Evolutionary conservation across 345 rosid species (phyloP).

Genomic region (Ricinus communis): DNA sequence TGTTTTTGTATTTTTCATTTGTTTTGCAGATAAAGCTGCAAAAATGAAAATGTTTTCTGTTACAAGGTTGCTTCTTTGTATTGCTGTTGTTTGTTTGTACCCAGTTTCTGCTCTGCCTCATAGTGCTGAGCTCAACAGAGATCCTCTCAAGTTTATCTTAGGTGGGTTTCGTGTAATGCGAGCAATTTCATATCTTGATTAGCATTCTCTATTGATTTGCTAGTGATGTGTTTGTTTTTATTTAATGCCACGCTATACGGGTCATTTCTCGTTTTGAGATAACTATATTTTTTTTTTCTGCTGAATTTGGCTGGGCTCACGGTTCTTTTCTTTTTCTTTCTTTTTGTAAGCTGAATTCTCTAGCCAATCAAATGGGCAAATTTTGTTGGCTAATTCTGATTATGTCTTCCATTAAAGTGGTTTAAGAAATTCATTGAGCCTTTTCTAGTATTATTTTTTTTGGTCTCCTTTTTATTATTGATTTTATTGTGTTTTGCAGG

Average conservation of each 20-base stretch:
- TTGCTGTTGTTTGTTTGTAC: conserved; percentile 29
- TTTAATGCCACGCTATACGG: background rate
- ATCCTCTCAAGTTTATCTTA: conserved; percentile 55
- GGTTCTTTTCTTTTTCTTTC: background rate
- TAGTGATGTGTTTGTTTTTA: background rate
- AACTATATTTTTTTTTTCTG: background rate
- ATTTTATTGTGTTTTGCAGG: conserved; percentile 16
- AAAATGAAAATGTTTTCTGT: conserved; percentile 26
- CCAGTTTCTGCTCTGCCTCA: conserved; percentile 30
- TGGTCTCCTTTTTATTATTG: background rate
- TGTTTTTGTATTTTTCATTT: background rate
- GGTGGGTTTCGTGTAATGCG: conserved; percentile 37
- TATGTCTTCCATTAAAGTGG: background rate
- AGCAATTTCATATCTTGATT: conserved; percentile 3
- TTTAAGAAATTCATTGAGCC: background rate
- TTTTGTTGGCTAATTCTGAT: background rate
- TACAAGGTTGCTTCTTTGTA: conserved; percentile 17
- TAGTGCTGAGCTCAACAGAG: conserved; percentile 27
- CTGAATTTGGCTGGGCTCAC: background rate
- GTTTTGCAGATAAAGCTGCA: background rate
- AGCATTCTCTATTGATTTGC: too few species aligned
- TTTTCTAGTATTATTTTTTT: too few species aligned
- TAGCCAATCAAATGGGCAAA: conserved; percentile 6
- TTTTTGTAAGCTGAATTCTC: background rate
- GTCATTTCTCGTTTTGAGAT: background rate